Evolutionary conservation across 495 filamentous ascomycete species (phyloP).

Genomic region (Darksidea phi): DNA sequence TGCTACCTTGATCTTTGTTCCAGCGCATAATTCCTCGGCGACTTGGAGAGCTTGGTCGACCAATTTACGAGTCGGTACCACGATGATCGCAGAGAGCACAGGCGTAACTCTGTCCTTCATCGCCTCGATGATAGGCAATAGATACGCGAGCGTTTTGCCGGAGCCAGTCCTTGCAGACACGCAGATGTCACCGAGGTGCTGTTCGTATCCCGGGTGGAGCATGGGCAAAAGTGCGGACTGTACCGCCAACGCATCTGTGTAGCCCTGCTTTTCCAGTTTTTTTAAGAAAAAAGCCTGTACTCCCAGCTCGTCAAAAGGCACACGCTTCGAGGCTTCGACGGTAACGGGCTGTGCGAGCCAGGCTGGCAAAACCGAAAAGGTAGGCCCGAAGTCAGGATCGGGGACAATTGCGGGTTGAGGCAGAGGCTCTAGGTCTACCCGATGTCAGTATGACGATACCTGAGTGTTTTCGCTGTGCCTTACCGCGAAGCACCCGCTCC

Average conservation of each 20-base stretch:
- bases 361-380: conserved; percentile 57
- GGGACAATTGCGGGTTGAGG: conserved; percentile 69
- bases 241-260: conserved; percentile 76
- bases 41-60: conserved; percentile 77
- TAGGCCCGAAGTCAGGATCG: conserved; percentile 51
- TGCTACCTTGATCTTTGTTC: conserved; percentile 69
- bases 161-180: conserved; percentile 90
- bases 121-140: conserved; percentile 79
- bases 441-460: conserved; percentile 4
- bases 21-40: conserved; percentile 63
- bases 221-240: conserved; percentile 79
- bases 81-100: conserved; percentile 70
- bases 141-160: conserved; percentile 88
- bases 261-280: conserved; percentile 63
- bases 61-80: conserved; percentile 87
- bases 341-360: conserved; percentile 77
- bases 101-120: conserved; percentile 59
- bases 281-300: conserved; percentile 57
- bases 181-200: conserved; percentile 70
- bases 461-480: no score
- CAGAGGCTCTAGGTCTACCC: conserved; percentile 61
- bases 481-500: conserved; percentile 20
- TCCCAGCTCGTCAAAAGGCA: conserved; percentile 62
- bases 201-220: conserved; percentile 59
- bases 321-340: conserved; percentile 56